Evolutionary conservation across 106 monocot species (phyloP), one percentile per base, ranked within the genome.

Genomic region (Allium sativum): DNA sequence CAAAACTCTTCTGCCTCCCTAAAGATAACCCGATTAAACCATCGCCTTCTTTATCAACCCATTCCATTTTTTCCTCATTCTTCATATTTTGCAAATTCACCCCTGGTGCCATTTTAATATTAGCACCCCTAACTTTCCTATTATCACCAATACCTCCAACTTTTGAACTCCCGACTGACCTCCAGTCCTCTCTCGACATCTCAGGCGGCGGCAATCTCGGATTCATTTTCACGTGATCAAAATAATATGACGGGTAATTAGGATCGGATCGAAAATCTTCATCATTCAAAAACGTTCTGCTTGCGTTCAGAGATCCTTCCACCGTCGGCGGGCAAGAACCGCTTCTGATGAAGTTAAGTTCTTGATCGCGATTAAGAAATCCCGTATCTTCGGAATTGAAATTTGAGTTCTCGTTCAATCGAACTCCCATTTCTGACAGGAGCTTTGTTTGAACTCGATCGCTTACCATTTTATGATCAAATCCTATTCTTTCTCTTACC

Each of bases 141-240:
- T 65, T 62, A 74, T 87, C 87, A 2, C 79, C 87, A 44, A 83
- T 83, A 40, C 82, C 86, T 18, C 82, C 86, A 7, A 70, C 48
- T 21, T 48, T 62, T 21, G 21, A 61, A 10, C 61, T 61, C 61
- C 61, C 61, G 15, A 61, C 45, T 4, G 13, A 11, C 59, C 80
- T 65, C 88, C 88, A 80, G 43, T 83, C 88, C 80, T 88, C 88
- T 54, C 80, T 83, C 19, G 88, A 88, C 42, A 88, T 50, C 55
- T 75, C 62, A 18, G 88, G 83, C 18, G 88, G 88, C 6, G 88
- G 88, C 11, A 88, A 45, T 42, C 88, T 44, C 2, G 88, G 88
- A 53, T 83, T 83, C 10, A 88, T 61, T 22, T 88, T 88, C 9
- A 58, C 80, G 47, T 83, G 63, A 4, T 77, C 77, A 67, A 80